Evolutionary conservation across 1,284 basidiomycete species (phyloP), one percentile per base, ranked within the genome.

Genomic region (Naganishia cerealis): DNA sequence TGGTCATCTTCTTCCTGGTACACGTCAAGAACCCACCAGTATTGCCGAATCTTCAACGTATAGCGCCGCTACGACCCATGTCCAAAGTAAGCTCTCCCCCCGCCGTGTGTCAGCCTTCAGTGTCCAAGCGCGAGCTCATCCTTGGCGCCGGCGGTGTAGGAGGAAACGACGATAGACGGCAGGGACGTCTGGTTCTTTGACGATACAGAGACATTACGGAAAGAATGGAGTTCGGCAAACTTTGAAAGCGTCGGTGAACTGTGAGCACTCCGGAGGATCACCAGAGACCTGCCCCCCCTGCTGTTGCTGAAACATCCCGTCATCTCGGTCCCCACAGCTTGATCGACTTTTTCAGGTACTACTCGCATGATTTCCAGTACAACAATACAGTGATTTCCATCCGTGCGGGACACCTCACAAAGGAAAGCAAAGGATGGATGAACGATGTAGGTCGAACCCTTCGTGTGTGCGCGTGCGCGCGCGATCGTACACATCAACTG

Each of bases 331-430:
- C 61, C 58, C 61, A 3, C 72, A 93, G 91, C 74, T 84, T 99
- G 78, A 92, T 97, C 77, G 95, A 98, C 80, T 98, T 99, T 80
- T 99, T 97, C 86, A 89, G 91, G 73, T 98, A 93, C 82, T 98
- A 92, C 81, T 89, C 92, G 58, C 89, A 92, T 73, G 93, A 95
- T 77, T 98, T 97, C 81, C 84, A 86, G 69, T 99, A 97, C 81
- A 91, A 91, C 77, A 90, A 88, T 71, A 90, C 91, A 68, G 94
- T 97, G 59, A 89, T 92, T 71, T 95, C 92, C 56, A 91, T 98
- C 75, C 85, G 93, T 74, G 90, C 90, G 56, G 95, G 95, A 7
- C 83, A 92, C 24, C 77, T 98, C 72, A 90, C 89, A 79, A 98
- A 98, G 80, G 91, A 94, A 38, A 85, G 82, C 75, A 95, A 95